These are phyloP conservation scores for Schwanniomyces vanrijiae DNA, from an alignment of 805 yeast genomes.

Conservation along the genomic window DNA sequence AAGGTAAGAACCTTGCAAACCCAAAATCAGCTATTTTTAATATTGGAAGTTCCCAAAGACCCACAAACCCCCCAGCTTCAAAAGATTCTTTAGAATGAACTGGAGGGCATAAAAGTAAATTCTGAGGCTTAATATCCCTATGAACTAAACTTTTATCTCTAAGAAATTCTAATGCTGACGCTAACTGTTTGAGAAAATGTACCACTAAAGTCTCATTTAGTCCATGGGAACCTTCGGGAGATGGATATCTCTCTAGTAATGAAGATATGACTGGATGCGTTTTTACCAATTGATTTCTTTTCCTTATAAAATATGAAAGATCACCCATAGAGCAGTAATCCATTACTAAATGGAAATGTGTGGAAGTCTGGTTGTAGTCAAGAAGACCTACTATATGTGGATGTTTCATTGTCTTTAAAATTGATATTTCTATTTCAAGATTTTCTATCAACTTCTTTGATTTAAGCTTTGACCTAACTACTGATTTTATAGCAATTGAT, in stretches of 20 bases:
- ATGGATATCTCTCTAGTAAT: slow-evolving; percentile 78
- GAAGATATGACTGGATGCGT: slow-evolving; percentile 79
- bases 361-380: slow-evolving; percentile 76
- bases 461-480: slow-evolving; percentile 75
- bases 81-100: slow-evolving; percentile 62
- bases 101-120: slow-evolving; percentile 81
- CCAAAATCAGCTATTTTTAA: slow-evolving; percentile 97
- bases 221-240: slow-evolving; percentile 76
- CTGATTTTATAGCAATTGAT: slow-evolving; percentile 87
- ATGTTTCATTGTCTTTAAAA: slow-evolving; percentile 82
- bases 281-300: slow-evolving; percentile 65
- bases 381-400: slow-evolving; percentile 88
- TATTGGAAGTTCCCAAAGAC: slow-evolving; percentile 85
- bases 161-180: slow-evolving; percentile 80
- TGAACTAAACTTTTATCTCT: slow-evolving; percentile 86
- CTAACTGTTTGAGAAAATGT: slow-evolving; percentile 83
- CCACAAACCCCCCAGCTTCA: slow-evolving; percentile 59
- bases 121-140: slow-evolving; percentile 95
- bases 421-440: slow-evolving; percentile 88
- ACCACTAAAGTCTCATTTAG: slow-evolving; percentile 74
- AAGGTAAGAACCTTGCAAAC: slow-evolving; percentile 91
- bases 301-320: slow-evolving; percentile 80
- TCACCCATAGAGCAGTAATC: slow-evolving; percentile 97
- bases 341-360: slow-evolving; percentile 88
- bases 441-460: slow-evolving; percentile 87